Conservation (phyloP, 2,329 filamentous ascomycete genomes). For the Colletotrichum tofieldiae region DNA sequence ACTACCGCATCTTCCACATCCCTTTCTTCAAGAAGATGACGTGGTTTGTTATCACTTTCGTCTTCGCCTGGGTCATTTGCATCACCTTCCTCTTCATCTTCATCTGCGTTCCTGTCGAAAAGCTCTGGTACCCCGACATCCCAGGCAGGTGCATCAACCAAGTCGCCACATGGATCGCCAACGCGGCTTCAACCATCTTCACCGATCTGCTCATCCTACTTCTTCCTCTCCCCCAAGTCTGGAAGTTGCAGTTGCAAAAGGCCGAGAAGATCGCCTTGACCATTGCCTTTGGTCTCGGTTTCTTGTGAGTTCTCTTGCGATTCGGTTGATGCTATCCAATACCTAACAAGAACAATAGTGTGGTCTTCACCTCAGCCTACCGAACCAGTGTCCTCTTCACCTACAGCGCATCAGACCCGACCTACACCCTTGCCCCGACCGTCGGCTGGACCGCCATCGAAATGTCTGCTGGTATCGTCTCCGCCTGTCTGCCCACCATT, state of each 20-base stretch:
- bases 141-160: conserved; percentile 65
- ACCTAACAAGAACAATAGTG: conserved; percentile 48
- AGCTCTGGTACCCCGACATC: conserved; percentile 62
- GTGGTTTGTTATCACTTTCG: conserved; percentile 58
- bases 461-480: conserved; percentile 66
- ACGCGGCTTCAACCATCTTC: conserved; percentile 63
- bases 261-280: conserved; percentile 61
- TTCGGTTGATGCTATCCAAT: rapidly evolving
- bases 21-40: conserved; percentile 60
- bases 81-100: conserved; percentile 67
- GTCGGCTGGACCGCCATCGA: conserved; percentile 66
- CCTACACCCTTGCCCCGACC: conserved; percentile 63
- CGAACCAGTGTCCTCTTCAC: conserved; percentile 64
- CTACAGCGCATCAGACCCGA: conserved; percentile 57
- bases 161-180: conserved; percentile 66
- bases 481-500: conserved; percentile 68
- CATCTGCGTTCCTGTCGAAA: conserved; percentile 66
- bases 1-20: conserved; percentile 66
- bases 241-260: conserved; percentile 59
- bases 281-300: conserved; percentile 61
- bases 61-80: conserved; percentile 63
- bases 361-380: conserved; percentile 65
- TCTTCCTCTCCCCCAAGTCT: conserved; percentile 62
- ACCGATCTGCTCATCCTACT: conserved; percentile 63
- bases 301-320: conserved; percentile 54